A percentile compares a stretch with the other conserved stretches of the same genome.
Conservation (phyloP, 495 filamentous ascomycete genomes). For the Trichoderma virens region DNA sequence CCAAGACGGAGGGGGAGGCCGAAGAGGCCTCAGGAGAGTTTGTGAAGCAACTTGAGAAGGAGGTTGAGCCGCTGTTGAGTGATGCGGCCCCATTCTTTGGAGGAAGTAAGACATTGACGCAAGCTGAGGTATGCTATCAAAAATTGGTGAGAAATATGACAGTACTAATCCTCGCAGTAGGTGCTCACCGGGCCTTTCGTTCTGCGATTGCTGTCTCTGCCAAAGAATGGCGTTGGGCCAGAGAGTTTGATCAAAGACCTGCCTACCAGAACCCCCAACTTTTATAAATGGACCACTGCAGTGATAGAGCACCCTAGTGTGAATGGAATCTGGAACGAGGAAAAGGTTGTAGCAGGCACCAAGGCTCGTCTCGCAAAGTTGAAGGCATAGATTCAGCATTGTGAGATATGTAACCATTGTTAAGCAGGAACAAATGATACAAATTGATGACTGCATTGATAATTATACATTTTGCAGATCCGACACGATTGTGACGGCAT, state of each 20-base stretch:
- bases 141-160: background rate
- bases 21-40: slow-evolving; percentile 30
- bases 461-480: too few relatives aligned
- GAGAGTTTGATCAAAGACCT: slow-evolving; percentile 39
- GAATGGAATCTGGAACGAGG: slow-evolving; percentile 53
- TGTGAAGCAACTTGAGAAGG: slow-evolving; percentile 53
- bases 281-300: slow-evolving; percentile 59
- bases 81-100: slow-evolving; percentile 71
- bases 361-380: slow-evolving; percentile 29
- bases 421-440: too few relatives aligned
- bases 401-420: background rate
- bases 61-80: slow-evolving; percentile 64
- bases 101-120: slow-evolving; percentile 64
- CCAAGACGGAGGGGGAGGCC: slow-evolving; percentile 34
- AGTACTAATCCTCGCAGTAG: slow-evolving; percentile 22
- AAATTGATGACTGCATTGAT: too few relatives aligned
- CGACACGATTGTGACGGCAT: too few relatives aligned
- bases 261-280: slow-evolving; percentile 50
- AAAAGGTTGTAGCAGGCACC: slow-evolving; percentile 22
- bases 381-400: background rate
- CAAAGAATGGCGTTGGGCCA: slow-evolving; percentile 46
- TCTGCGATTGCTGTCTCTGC: slow-evolving; percentile 46
- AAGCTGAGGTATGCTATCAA: slow-evolving; percentile 58
- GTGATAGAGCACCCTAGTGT: slow-evolving; percentile 59
- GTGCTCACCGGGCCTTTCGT: slow-evolving; percentile 62